A percentile compares a stretch with the other conserved stretches of the same genome.
These are phyloP conservation scores for Glycine tomentella DNA, from an alignment of 306 rosid species.

Conservation along the genomic window DNA sequence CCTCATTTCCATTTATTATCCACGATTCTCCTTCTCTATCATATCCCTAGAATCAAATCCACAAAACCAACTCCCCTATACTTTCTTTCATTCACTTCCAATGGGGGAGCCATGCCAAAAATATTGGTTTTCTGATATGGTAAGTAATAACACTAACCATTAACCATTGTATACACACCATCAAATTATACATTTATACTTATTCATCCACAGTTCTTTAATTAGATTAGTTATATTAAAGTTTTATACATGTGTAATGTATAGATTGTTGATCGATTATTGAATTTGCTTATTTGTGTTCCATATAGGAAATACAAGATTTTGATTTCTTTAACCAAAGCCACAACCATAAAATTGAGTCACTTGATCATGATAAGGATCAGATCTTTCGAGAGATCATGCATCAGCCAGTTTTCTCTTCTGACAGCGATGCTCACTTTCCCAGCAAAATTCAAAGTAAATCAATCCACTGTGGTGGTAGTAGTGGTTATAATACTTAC, in stretches of 20 bases:
- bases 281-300: not conserved
- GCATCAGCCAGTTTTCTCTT: conserved; percentile 41
- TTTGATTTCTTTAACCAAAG: conserved; percentile 36
- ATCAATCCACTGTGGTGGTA: not conserved
- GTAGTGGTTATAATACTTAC: not conserved
- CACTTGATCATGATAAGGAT: conserved; percentile 30
- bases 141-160: not conserved
- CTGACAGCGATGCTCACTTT: conserved; percentile 32
- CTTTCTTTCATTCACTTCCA: conserved; percentile 1
- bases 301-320: conserved; percentile 34
- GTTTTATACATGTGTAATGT: not conserved
- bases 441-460: conserved; percentile 8
- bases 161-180: not conserved
- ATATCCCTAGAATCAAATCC: not conserved
- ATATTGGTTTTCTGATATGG: conserved; percentile 45
- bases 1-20: conserved; percentile 10
- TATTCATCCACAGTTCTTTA: not conserved
- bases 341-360: not conserved
- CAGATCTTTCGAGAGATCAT: conserved; percentile 37
- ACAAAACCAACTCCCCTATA: not conserved
- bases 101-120: conserved; percentile 46
- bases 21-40: conserved; percentile 12
- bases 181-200: not conserved
- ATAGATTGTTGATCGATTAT: not conserved
- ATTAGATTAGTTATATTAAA: not conserved